These are phyloP conservation scores for Tuctoria greenei DNA, from an alignment of 176 grass and related monocot species.

Conservation along the genomic window DNA sequence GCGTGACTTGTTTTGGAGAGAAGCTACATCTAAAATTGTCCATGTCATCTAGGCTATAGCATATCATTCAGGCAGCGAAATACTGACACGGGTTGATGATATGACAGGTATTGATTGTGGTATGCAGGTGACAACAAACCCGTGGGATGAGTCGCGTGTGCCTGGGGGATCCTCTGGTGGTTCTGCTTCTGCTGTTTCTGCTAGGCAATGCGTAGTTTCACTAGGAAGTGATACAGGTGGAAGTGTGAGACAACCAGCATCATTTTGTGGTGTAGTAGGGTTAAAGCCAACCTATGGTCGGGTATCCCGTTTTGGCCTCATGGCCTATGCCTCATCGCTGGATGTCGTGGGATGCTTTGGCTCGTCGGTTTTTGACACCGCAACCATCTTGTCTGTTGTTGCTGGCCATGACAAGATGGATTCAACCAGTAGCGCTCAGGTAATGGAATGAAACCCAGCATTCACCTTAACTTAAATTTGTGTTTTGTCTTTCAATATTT, in stretches of 20 bases:
- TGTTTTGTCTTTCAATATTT: background rate
- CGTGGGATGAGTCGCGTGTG: constrained; percentile 79
- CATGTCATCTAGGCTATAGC: background rate
- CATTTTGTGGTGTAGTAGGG: constrained; percentile 90
- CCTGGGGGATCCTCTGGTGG: constrained; percentile 94
- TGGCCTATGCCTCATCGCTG: constrained; percentile 93
- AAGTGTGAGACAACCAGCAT: constrained; percentile 94
- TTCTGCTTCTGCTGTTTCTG: constrained; percentile 84
- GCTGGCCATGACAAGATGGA: constrained; percentile 90
- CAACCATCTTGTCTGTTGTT: constrained; percentile 67
- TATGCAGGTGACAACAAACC: constrained; percentile 83
- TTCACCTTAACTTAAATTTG: constrained; percentile 12
- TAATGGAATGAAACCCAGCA: constrained; percentile 42
- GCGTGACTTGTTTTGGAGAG: background rate
- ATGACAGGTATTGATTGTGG: constrained; percentile 16
- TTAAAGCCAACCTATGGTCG: constrained; percentile 94
- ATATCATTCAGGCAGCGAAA: background rate
- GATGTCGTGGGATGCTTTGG: constrained; percentile 90
- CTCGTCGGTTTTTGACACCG: constrained; percentile 68
- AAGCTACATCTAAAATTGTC: background rate
- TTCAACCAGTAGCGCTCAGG: constrained; percentile 72
- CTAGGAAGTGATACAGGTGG: constrained; percentile 95
- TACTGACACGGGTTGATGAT: background rate
- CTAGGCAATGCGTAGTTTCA: constrained; percentile 79
- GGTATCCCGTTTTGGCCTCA: constrained; percentile 87